Conservation (phyloP, 78 protist genomes). For the Diacronema lutheri region DNA sequence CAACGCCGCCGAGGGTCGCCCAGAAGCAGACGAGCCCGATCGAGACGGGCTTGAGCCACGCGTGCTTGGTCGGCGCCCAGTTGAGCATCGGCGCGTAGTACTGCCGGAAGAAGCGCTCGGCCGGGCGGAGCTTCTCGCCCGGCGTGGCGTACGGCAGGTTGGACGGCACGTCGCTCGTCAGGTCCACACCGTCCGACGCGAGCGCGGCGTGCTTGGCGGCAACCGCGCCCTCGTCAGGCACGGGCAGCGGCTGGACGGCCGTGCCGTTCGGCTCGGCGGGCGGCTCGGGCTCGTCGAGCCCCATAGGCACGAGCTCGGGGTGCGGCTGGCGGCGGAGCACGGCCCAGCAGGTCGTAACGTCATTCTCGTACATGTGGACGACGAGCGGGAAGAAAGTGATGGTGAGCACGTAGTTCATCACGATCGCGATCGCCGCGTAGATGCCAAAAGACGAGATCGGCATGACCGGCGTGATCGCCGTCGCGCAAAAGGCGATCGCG, state of each 20-base stretch:
- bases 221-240: too few species aligned
- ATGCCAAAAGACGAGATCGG: constrained; percentile 28
- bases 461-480: constrained; percentile 19
- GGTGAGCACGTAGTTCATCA: constrained; percentile 14
- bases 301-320: too few species aligned
- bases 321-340: too few species aligned
- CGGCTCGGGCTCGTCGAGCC: too few species aligned
- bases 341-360: too few species aligned
- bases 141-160: too few species aligned
- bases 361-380: not conserved
- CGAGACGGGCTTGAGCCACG: not conserved
- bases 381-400: constrained; percentile 11
- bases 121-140: not conserved
- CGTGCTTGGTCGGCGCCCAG: not conserved
- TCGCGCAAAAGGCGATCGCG: constrained; percentile 24
- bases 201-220: too few species aligned
- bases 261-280: too few species aligned
- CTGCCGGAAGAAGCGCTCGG: not conserved
- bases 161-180: too few species aligned
- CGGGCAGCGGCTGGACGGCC: too few species aligned
- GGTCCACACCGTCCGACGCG: too few species aligned
- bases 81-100: not conserved
- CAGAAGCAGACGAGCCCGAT: not conserved
- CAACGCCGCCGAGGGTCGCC: not conserved
- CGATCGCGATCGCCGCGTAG: not conserved